Evolutionary conservation across 2,329 filamentous ascomycete species (phyloP).

Genomic region (Alternaria sp.): DNA sequence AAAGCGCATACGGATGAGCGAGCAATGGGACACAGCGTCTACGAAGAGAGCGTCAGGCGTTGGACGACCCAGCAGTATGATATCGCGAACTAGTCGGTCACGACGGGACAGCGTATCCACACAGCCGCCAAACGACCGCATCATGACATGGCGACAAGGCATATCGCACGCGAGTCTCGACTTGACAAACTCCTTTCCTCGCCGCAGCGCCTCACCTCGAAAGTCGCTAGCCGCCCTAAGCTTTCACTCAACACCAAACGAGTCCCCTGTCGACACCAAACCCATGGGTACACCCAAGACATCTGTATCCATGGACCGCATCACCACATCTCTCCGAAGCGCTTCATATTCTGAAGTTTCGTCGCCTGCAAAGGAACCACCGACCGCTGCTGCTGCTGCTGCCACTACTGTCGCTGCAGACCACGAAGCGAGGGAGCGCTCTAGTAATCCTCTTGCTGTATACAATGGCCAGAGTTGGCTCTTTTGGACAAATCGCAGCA

Average conservation of each 20-base stretch:
- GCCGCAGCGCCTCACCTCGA: slow-evolving; percentile 60
- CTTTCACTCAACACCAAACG: slow-evolving; percentile 22
- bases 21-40: slow-evolving; percentile 80
- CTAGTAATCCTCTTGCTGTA: slow-evolving; percentile 58
- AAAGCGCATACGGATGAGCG: slow-evolving; percentile 70
- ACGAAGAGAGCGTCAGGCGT: slow-evolving; percentile 70
- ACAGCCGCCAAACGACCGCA: slow-evolving; percentile 73
- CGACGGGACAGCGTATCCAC: slow-evolving; percentile 58
- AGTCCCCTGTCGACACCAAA: slow-evolving; percentile 32
- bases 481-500: slow-evolving; percentile 59
- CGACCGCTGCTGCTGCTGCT: not conserved
- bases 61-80: slow-evolving; percentile 61
- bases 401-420: slow-evolving; percentile 1
- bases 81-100: slow-evolving; percentile 61
- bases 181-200: slow-evolving; percentile 35
- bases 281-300: slow-evolving; percentile 34
- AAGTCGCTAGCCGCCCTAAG: slow-evolving; percentile 50
- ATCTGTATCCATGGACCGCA: slow-evolving; percentile 25
- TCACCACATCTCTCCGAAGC: slow-evolving; percentile 20
- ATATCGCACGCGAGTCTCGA: slow-evolving; percentile 65
- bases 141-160: slow-evolving; percentile 85
- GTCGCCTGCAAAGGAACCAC: slow-evolving; percentile 12
- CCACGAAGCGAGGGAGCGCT: slow-evolving; percentile 1
- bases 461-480: slow-evolving; percentile 62
- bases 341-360: slow-evolving; percentile 24